These are phyloP conservation scores for Dothidotthia symphoricarpi DNA, from an alignment of 2,329 filamentous ascomycete species.

Conservation along the genomic window DNA sequence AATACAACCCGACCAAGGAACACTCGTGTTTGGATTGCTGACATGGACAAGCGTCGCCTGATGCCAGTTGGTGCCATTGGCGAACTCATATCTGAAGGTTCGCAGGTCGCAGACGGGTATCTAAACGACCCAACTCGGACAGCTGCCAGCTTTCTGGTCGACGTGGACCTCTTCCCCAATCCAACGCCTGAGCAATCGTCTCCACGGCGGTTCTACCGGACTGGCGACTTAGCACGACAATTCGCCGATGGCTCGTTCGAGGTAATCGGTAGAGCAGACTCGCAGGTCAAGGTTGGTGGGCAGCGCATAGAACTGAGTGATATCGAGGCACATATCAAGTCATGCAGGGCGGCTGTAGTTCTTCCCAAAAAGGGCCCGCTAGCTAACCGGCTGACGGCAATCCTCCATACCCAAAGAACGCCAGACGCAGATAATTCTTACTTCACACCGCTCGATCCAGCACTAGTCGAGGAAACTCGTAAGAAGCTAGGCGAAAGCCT, in stretches of 20 bases:
- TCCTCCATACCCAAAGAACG: no score
- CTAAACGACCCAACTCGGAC: constrained; percentile 15
- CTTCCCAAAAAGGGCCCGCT: no score
- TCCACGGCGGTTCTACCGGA: constrained; percentile 13
- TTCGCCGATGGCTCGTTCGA: constrained; percentile 13
- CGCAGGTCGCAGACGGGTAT: constrained; percentile 39
- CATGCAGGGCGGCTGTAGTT: no score
- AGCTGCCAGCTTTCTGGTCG: constrained; percentile 11
- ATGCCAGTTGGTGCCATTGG: constrained; percentile 16
- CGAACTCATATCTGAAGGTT: constrained; percentile 59
- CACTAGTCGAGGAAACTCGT: no score
- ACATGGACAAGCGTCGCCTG: constrained; percentile 18
- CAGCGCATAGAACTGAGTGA: constrained; percentile 21
- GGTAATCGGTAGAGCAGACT: constrained; percentile 17
- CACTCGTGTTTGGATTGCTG: background rate
- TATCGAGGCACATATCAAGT: constrained; percentile 13
- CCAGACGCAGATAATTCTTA: no score
- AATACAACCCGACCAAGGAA: no score
- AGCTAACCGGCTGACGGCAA: no score
- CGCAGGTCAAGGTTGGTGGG: constrained; percentile 22
- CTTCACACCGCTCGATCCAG: no score
- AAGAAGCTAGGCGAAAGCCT: no score
- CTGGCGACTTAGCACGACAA: constrained; percentile 19
- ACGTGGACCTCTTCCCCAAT: no score
- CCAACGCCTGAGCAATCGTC: no score